Conservation (phyloP, 1,284 basidiomycete genomes). For the Ceratobasidium theobromae region DNA sequence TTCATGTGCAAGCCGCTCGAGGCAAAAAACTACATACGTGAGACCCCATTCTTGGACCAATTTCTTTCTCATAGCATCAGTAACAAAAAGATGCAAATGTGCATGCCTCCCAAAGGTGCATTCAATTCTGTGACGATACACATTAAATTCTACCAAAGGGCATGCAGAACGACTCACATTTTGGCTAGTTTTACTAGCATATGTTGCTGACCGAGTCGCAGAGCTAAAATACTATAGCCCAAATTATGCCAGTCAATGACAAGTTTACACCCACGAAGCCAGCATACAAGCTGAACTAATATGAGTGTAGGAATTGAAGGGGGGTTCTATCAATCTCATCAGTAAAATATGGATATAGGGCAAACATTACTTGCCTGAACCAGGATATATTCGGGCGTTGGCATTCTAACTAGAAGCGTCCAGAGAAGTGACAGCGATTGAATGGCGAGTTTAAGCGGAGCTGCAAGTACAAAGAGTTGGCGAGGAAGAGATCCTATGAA, state of each 20-base stretch:
- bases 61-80: conserved; percentile 77
- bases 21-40: conserved; percentile 54
- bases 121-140: conserved; percentile 66
- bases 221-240: conserved; percentile 88
- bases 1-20: conserved; percentile 23
- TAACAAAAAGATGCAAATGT: conserved; percentile 93
- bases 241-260: conserved; percentile 99
- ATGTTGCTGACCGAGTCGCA: conserved; percentile 71
- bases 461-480: conserved; percentile 66
- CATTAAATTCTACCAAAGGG: not conserved
- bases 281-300: conserved; percentile 74
- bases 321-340: conserved; percentile 69
- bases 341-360: not conserved
- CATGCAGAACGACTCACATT: conserved; percentile 55
- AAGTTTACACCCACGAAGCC: conserved; percentile 72
- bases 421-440: conserved; percentile 67
- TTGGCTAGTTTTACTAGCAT: conserved; percentile 72
- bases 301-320: conserved; percentile 93
- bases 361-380: conserved; percentile 68
- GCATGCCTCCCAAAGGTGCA: conserved; percentile 73
- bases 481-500: conserved; percentile 56
- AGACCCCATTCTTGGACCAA: conserved; percentile 77
- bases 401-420: conserved; percentile 62
- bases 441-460: conserved; percentile 77
- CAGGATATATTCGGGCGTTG: conserved; percentile 81